phyloP scores from a whole-genome alignment of 1,139 yeast genomes.

The Geotrichum europaeum region DNA sequence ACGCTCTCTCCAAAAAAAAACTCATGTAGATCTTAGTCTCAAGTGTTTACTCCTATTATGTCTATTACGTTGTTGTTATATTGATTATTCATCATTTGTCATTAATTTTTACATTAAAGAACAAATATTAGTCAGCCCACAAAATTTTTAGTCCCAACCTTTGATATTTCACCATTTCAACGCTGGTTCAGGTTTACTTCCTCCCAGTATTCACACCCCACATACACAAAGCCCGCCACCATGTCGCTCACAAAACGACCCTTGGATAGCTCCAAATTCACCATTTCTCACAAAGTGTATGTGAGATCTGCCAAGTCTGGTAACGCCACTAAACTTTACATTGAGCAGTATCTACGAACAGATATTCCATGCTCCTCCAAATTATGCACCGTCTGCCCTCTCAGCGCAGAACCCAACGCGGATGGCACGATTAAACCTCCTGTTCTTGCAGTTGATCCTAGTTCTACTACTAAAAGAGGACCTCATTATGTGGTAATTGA shows the following conservation, averaged over 20 bases:
- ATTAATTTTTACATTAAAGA: neutral
- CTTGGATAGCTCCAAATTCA: slow-evolving; percentile 15
- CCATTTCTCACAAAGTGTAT: slow-evolving; percentile 70
- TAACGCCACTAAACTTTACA: slow-evolving; percentile 80
- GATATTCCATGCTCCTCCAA: slow-evolving; percentile 89
- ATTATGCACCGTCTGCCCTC: slow-evolving; percentile 55
- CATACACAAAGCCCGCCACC: neutral
- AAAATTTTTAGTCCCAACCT: neutral
- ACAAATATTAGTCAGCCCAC: neutral
- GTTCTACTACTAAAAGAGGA: slow-evolving; percentile 50
- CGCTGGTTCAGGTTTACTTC: neutral
- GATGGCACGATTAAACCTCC: slow-evolving; percentile 41
- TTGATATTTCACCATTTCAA: neutral
- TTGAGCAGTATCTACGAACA: slow-evolving; percentile 87
- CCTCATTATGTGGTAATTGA: slow-evolving; percentile 79
- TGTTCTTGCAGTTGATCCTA: slow-evolving; percentile 43
- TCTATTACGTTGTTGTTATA: neutral
- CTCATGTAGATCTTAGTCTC: no score
- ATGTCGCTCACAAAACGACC: slow-evolving; percentile 22
- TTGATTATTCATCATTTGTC: neutral
- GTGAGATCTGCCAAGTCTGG: slow-evolving; percentile 81
- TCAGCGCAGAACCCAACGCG: slow-evolving; percentile 36
- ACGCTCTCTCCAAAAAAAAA: no score
- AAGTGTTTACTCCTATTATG: no score
- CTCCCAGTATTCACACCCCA: neutral